Evolutionary conservation across 2,329 filamentous ascomycete species (phyloP).

Genomic region (Aureobasidium sp.): DNA sequence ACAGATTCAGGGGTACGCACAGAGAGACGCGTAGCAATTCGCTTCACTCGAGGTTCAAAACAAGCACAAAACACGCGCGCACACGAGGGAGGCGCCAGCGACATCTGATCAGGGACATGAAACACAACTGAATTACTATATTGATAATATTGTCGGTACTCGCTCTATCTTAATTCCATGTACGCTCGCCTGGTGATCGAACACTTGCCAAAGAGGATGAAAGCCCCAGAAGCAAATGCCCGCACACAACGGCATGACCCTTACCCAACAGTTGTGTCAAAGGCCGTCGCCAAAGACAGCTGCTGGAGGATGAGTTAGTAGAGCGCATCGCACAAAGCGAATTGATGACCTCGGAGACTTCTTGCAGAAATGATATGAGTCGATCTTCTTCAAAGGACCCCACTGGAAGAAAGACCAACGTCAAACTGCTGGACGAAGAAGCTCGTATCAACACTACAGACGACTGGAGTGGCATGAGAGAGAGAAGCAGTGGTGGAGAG

Average conservation of each 20-base stretch:
- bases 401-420: not conserved
- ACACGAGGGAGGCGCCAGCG: too few species aligned
- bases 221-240: not conserved
- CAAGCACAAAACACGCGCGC: not conserved
- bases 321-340: constrained; percentile 6
- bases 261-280: not conserved
- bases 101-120: not conserved
- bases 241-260: not conserved
- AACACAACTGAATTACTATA: not conserved
- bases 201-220: not conserved
- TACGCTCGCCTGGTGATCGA: not conserved
- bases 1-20: not conserved
- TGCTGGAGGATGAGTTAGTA: not conserved
- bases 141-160: not conserved
- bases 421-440: not conserved
- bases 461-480: not conserved
- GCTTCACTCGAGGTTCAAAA: not conserved
- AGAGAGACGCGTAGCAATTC: not conserved
- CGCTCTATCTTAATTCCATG: constrained; percentile 1
- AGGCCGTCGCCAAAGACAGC: not conserved
- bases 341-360: constrained; percentile 2
- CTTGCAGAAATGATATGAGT: not conserved
- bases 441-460: not conserved
- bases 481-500: not conserved
- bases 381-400: not conserved